Conservation (phyloP, 2,329 filamentous ascomycete genomes). For the Blumeriella jaapii region DNA sequence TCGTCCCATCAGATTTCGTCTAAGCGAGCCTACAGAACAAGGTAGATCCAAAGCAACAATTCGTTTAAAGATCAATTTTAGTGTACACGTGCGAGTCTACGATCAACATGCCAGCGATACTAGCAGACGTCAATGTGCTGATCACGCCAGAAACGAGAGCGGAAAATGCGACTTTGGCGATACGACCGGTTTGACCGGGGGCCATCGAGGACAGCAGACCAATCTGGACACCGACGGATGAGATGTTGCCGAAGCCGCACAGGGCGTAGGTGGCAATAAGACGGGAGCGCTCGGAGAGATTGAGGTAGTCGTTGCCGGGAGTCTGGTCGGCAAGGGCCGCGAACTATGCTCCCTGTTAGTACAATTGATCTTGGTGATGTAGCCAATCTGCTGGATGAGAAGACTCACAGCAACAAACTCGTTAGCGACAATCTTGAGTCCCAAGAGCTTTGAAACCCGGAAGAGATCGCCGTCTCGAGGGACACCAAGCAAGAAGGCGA, state of each 20-base stretch:
- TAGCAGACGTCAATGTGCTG: slow-evolving; percentile 67
- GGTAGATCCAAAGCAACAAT: no score
- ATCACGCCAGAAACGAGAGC: slow-evolving; percentile 69
- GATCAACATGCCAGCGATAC: slow-evolving; percentile 65
- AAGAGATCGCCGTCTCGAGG: slow-evolving; percentile 52
- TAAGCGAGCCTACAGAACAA: no score
- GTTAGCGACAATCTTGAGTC: slow-evolving; percentile 67
- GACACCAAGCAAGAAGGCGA: slow-evolving; percentile 74
- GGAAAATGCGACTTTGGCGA: slow-evolving; percentile 63
- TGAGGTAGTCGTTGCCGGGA: slow-evolving; percentile 35
- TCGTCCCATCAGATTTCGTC: no score
- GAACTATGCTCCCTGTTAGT: slow-evolving; percentile 3
- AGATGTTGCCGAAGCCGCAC: slow-evolving; percentile 77
- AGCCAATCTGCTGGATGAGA: not conserved
- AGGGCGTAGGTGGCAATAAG: slow-evolving; percentile 81
- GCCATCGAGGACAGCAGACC: slow-evolving; percentile 76
- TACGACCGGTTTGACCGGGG: slow-evolving; percentile 60
- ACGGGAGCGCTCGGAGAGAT: slow-evolving; percentile 56
- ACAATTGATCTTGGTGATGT: not conserved
- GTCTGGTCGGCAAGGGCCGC: not conserved
- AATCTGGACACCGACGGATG: slow-evolving; percentile 80
- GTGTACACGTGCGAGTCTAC: no score
- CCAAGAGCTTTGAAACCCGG: slow-evolving; percentile 67
- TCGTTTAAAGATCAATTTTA: no score
- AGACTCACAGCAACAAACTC: slow-evolving; percentile 23